Conservation (phyloP, 2,329 filamentous ascomycete genomes). For the Aureobasidium vineae region DNA sequence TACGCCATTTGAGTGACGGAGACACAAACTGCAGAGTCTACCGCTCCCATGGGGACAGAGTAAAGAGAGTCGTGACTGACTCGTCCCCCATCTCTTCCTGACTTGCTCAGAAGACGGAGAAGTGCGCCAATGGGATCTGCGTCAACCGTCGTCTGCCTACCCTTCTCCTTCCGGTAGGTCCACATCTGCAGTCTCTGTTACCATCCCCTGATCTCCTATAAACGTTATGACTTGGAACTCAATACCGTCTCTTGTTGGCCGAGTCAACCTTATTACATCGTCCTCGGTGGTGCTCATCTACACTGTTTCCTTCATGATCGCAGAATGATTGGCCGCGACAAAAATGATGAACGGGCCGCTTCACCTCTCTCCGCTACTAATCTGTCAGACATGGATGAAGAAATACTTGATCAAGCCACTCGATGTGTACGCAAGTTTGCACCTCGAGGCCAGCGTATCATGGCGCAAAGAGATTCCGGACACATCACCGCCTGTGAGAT, state of each 20-base stretch:
- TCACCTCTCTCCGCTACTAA: conserved; percentile 42
- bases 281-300: conserved; percentile 64
- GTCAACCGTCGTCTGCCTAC: conserved; percentile 64
- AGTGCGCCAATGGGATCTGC: conserved; percentile 66
- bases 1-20: conserved; percentile 55
- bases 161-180: conserved; percentile 50
- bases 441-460: conserved; percentile 56
- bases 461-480: conserved; percentile 56
- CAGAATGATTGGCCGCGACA: conserved; percentile 64
- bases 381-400: conserved; percentile 50
- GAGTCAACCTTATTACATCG: conserved; percentile 67
- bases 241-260: conserved; percentile 68
- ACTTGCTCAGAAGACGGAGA: conserved; percentile 70
- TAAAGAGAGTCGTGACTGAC: conserved; percentile 68
- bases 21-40: conserved; percentile 64
- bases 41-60: conserved; percentile 62
- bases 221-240: conserved; percentile 60
- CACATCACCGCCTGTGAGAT: conserved; percentile 71
- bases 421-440: conserved; percentile 66
- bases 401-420: conserved; percentile 58
- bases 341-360: conserved; percentile 53
- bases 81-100: conserved; percentile 64
- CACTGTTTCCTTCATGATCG: conserved; percentile 69
- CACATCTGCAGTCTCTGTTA: conserved; percentile 50
- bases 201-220: conserved; percentile 67